Evolutionary conservation across 208 protist genomes (phyloP).

Genomic region (Spongospora subterranea): DNA sequence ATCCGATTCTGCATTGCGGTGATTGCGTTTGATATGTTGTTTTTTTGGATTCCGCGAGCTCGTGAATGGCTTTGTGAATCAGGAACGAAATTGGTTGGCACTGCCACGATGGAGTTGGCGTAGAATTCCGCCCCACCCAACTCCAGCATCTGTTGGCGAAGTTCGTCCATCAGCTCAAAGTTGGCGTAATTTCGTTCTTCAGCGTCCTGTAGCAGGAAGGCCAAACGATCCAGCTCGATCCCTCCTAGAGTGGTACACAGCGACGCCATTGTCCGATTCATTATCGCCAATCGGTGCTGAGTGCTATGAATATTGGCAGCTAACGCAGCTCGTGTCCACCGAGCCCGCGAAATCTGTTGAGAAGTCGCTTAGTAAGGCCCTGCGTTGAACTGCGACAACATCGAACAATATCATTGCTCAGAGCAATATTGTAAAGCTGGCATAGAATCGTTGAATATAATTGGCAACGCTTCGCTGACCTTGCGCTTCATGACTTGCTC

Average conservation of each 20-base stretch:
- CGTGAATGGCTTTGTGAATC: no score
- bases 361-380: background rate
- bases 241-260: background rate
- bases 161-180: background rate
- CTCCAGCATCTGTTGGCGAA: background rate
- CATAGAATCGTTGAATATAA: no score
- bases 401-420: no score
- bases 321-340: slow-evolving; percentile 32
- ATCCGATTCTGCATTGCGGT: no score
- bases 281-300: background rate
- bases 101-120: no score
- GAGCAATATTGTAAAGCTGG: no score
- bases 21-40: no score
- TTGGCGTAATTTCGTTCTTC: slow-evolving; percentile 32
- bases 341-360: background rate
- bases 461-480: background rate
- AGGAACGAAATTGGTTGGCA: no score
- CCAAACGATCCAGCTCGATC: background rate
- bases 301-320: background rate
- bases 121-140: no score
- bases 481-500: background rate
- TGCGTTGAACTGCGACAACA: no score
- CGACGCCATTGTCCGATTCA: background rate
- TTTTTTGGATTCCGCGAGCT: no score
- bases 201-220: background rate